Evolutionary conservation across 2,329 filamentous ascomycete genomes (phyloP).

Genomic region (Coniochaeta sp.): DNA sequence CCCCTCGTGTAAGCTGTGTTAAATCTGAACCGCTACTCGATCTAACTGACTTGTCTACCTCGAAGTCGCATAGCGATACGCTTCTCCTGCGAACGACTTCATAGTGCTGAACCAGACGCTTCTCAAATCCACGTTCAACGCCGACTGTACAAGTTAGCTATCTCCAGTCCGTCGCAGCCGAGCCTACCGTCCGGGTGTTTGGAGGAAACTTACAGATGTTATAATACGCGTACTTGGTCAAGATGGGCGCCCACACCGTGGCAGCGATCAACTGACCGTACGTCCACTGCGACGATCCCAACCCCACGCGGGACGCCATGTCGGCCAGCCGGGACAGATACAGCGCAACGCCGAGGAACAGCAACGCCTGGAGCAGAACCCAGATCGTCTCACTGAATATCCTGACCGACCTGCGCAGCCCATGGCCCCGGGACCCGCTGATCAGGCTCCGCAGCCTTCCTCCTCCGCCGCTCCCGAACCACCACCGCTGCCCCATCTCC

Average conservation of each 20-base stretch:
- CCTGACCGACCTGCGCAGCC: not conserved
- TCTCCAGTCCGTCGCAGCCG: not conserved
- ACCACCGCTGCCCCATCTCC: not conserved
- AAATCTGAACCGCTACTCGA: too few species aligned
- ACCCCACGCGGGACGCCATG: constrained; percentile 1
- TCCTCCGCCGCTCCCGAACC: too few species aligned
- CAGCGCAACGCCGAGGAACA: not conserved
- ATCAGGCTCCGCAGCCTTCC: too few species aligned
- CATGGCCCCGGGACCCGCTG: too few species aligned
- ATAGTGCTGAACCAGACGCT: not conserved
- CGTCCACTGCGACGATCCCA: constrained; percentile 11
- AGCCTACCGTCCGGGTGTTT: not conserved
- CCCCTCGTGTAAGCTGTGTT: too few species aligned
- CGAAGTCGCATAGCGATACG: not conserved
- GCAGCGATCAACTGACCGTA: constrained; percentile 18
- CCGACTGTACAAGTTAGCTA: not conserved
- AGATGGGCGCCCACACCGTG: constrained; percentile 16
- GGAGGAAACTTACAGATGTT: constrained; percentile 12
- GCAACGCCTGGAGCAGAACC: not conserved
- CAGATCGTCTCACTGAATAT: not conserved
- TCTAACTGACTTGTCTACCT: too few species aligned
- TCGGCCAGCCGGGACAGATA: constrained; percentile 4
- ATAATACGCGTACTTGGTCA: constrained; percentile 13
- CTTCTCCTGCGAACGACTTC: not conserved
- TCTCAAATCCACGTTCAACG: not conserved